Conservation (phyloP, 1,139 yeast genomes). For the Wickerhamomyces sp. region DNA sequence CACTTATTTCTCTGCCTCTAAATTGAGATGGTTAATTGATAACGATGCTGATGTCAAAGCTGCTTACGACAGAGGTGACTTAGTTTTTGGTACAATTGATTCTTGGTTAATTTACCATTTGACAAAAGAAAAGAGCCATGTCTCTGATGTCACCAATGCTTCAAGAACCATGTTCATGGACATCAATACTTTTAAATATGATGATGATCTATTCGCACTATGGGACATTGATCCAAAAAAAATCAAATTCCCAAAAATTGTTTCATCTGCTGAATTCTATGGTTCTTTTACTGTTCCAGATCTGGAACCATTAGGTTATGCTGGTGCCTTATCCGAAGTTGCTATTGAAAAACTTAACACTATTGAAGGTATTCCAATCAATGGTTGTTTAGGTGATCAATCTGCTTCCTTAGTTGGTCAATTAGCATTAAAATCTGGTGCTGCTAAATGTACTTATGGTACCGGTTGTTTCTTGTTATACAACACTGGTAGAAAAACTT, state of each 20-base stretch:
- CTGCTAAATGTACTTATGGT: conserved; percentile 96
- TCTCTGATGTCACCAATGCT: conserved; percentile 89
- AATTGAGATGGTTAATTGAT: conserved; percentile 85
- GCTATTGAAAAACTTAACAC: conserved; percentile 33
- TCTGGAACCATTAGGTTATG: conserved; percentile 45
- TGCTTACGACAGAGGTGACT: conserved; percentile 69
- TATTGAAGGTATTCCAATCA: conserved; percentile 61
- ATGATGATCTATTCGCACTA: conserved; percentile 66
- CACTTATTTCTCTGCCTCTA: conserved; percentile 89
- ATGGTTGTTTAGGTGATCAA: conserved; percentile 94
- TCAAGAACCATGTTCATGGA: conserved; percentile 90
- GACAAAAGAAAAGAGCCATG: conserved; percentile 66
- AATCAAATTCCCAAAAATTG: conserved; percentile 73
- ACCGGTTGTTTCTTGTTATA: conserved; percentile 91
- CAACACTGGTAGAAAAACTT: conserved; percentile 71
- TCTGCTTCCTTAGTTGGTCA: conserved; percentile 93
- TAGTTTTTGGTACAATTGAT: conserved; percentile 93
- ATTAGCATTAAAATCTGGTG: conserved; percentile 75
- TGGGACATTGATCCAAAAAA: conserved; percentile 74
- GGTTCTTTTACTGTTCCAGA: conserved; percentile 67
- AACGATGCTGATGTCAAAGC: conserved; percentile 66
- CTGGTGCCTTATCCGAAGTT: conserved; percentile 47
- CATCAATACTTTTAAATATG: conserved; percentile 71
- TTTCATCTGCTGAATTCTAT: conserved; percentile 74
- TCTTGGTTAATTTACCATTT: conserved; percentile 89